phyloP scores from a whole-genome alignment of 495 filamentous ascomycete genomes.

The Podospora sp. region DNA sequence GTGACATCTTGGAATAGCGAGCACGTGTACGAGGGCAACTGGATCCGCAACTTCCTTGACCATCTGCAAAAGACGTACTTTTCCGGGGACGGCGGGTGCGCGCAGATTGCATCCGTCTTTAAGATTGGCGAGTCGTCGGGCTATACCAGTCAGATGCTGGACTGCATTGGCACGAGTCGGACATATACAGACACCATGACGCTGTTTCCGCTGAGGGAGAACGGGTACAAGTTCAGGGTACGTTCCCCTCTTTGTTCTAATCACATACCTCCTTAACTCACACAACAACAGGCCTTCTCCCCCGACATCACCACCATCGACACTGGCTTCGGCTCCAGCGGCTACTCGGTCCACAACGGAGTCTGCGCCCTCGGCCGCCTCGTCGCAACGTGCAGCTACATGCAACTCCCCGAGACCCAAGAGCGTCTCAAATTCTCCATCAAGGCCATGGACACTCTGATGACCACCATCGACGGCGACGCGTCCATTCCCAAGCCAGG shows the following conservation, averaged over 20 bases:
- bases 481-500: neutral
- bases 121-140: neutral
- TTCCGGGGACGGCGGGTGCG: neutral
- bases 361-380: neutral
- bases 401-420: neutral
- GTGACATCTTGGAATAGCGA: neutral
- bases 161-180: too few relatives aligned
- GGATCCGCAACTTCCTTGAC: neutral
- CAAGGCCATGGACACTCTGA: neutral
- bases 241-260: neutral
- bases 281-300: neutral
- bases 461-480: neutral
- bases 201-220: neutral
- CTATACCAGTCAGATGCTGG: too few relatives aligned
- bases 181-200: neutral
- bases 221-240: neutral
- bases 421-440: neutral
- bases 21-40: neutral
- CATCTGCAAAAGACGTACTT: neutral
- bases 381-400: neutral
- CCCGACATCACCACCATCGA: neutral
- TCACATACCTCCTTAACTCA: neutral
- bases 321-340: neutral
- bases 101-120: neutral
- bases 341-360: neutral